Evolutionary conservation across 2,329 filamentous ascomycete genomes (phyloP), one percentile per base, ranked within the genome.

Genomic region (Diaporthe nobilis): DNA sequence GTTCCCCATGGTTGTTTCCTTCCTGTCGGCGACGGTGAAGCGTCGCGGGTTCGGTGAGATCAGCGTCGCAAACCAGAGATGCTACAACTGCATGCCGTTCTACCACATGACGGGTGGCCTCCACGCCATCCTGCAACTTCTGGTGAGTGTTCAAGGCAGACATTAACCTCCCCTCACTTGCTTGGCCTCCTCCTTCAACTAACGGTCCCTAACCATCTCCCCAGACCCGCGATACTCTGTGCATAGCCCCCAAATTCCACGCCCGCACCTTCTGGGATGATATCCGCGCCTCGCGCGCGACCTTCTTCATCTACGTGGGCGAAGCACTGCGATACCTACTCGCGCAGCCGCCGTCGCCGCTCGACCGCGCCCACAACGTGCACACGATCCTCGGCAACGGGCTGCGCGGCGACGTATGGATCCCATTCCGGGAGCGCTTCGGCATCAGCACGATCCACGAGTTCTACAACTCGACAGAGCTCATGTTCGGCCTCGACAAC

Each of bases 391-490:
- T 88, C 79, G 92, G 92, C 75, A 94, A 94, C 80, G 92, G 92
- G 1, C 86, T 94, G 79, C 87, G 92, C 1, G 92, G 92, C 0
- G 93, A 94, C 79, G 90, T 94, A 1, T 94, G 92, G 92, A 83
- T 87, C 42, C 86, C 88, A 31, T 94, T 94, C 82, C 85, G 89
- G 55, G 89, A 92, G 65, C 88, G 92, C 17, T 94, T 93, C 81
- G 89, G 88, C 71, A 89, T 94, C 78, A 83, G 87, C 17, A 88
- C 89, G 39, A 90, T 96, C 2, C 86, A 86, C 76, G 94, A 96
- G 82, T 95, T 96, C 84, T 96, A 95, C 87, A 94, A 93, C 82
- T 94, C 92, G 75, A 94, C 92, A 1, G 94, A 96, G 83, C 93
- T 93, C 42, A 87, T 94, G 68, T 89, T 95, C 79, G 82, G 83